Evolutionary conservation across 164 flowering plant genomes (phyloP), one percentile per base, ranked within the genome.

Genomic region (Platanus orientalis): DNA sequence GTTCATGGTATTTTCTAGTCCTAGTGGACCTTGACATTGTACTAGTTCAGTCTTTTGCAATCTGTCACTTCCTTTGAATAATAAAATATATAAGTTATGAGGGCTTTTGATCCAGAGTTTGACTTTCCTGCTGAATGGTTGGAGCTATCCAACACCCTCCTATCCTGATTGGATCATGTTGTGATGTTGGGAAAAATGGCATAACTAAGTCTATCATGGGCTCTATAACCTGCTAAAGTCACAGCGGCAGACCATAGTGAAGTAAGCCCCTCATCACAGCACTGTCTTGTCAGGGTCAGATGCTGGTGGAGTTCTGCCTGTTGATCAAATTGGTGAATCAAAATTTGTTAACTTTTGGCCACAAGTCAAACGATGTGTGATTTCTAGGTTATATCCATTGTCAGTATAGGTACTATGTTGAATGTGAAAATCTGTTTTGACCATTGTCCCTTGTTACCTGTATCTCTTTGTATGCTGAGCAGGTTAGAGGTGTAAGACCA

Each of bases 401-500:
- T 45, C 20, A 45, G 49, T 16, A 4, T 2, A 45, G 49, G 1
- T 36, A 36, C 1, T 45, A 16, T 45, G 49, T 19, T 45, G 6
- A 45, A 45, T 16, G 20, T 45, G 20, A 19, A n/a, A 5, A 45
- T 16, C 19, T 45, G 20, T 14, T 45, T 16, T 45, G 49, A 45
- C 4, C 3, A 45, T 4, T 45, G 1, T 45, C 49, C 49, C 6
- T 45, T 45, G 19, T 45, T 45, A 14, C 16, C 49, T 45, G 49
- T 30, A 0, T 25, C 13, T 21, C n/a, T n/a, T n/a, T n/a, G 39
- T 61, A 20, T 23, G n/a, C 16, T 62, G 57, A 67, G 73, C 92
- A 95, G 99, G 86, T 95, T 50, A 86, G 96, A 83, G 97, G 97
- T 44, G 96, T 92, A 39, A 82, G 82, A 72, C 92, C 94, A 57